phyloP scores from a whole-genome alignment of 352 stramenopile genomes.

The Peronospora farinosa region DNA sequence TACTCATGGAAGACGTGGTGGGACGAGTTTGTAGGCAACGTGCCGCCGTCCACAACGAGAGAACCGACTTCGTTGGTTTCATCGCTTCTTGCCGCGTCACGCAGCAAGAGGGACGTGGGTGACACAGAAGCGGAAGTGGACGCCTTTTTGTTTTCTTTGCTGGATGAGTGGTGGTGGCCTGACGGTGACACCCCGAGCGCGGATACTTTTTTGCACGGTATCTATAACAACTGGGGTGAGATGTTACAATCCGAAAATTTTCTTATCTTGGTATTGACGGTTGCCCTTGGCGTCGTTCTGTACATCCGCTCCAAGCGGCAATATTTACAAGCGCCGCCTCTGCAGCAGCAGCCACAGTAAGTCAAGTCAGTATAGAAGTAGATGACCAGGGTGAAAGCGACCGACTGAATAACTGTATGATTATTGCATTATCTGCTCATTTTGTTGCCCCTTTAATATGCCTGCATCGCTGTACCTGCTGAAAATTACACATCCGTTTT shows the following conservation, averaged over 20 bases:
- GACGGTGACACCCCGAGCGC: constrained; percentile 15
- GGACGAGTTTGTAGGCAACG: constrained; percentile 52
- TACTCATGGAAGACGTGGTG: constrained; percentile 56
- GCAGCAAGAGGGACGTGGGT: background rate
- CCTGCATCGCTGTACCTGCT: background rate
- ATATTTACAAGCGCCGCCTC: constrained; percentile 37
- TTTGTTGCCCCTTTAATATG: constrained; percentile 1
- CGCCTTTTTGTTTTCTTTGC: constrained; percentile 21
- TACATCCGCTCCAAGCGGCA: constrained; percentile 72
- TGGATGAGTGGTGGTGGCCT: constrained; percentile 36
- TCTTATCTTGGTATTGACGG: constrained; percentile 48
- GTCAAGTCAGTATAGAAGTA: constrained; percentile 15
- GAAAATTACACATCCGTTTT: background rate
- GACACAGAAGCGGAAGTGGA: constrained; percentile 2
- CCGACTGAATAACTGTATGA: constrained; percentile 24
- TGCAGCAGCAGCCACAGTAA: constrained; percentile 21
- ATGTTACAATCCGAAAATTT: constrained; percentile 62
- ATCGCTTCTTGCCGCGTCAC: background rate
- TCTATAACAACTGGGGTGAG: constrained; percentile 30
- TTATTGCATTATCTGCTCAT: constrained; percentile 23
- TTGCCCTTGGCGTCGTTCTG: constrained; percentile 60
- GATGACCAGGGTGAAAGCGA: constrained; percentile 5
- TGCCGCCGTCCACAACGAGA: constrained; percentile 19
- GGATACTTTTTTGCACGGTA: constrained; percentile 8
- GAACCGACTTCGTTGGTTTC: background rate